These are phyloP conservation scores for Candida loeiensis DNA, from an alignment of 805 yeast genomes.

Conservation along the genomic window DNA sequence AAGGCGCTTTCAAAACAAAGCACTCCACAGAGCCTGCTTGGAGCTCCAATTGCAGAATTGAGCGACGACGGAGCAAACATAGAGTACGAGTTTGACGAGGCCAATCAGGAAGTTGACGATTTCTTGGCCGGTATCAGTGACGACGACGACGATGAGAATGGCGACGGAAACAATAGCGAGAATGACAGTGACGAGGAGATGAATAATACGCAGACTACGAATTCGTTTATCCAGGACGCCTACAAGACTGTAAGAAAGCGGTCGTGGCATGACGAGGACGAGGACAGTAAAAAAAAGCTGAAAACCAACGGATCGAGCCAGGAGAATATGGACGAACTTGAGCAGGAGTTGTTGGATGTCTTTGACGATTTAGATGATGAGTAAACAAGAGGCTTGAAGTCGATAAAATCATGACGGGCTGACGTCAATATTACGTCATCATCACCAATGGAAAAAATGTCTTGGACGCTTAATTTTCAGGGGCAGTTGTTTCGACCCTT, in stretches of 20 bases:
- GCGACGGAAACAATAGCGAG: constrained; percentile 17
- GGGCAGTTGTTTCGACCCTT: too few relatives aligned
- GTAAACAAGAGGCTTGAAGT: neutral
- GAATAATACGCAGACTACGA: constrained; percentile 8
- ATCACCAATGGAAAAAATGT: too few relatives aligned
- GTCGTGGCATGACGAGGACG: constrained; percentile 9
- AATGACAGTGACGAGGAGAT: constrained; percentile 22
- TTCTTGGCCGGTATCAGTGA: constrained; percentile 44
- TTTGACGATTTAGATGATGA: constrained; percentile 46
- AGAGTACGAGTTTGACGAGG: constrained; percentile 37
- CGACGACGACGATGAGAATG: constrained; percentile 14
- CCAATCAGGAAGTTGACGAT: constrained; percentile 45
- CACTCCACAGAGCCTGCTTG: neutral
- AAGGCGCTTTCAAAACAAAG: constrained; percentile 22
- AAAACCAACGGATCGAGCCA: constrained; percentile 1
- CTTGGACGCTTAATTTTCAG: too few relatives aligned
- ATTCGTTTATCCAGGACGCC: constrained; percentile 13
- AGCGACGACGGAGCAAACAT: constrained; percentile 11
- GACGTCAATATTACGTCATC: too few relatives aligned
- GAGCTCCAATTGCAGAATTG: neutral
- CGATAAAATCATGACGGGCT: too few relatives aligned
- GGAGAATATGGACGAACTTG: constrained; percentile 45
- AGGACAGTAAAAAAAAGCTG: constrained; percentile 1
- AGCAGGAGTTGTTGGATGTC: constrained; percentile 49
- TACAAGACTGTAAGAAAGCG: constrained; percentile 11